Base-by-base conservation (phyloP, 495 filamentous ascomycete species). In the Mytilinidion resinicola region DNA sequence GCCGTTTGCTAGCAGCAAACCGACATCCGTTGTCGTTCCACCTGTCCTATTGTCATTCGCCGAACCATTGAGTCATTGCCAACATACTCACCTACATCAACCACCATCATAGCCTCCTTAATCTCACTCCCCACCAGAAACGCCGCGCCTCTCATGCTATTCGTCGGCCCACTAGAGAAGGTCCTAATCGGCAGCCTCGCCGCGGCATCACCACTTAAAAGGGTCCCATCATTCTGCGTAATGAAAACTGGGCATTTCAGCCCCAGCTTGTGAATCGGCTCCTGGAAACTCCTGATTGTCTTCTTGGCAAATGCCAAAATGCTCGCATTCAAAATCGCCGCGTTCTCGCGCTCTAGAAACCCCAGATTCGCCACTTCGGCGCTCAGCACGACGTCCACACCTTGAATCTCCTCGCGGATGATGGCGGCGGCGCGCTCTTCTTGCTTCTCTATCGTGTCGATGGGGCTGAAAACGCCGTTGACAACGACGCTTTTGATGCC, bases 381-480 rank as follows among this genome's bases (percentile, higher is more conserved):
- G 4, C 76, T 79, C 11, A 68, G 59, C 1, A 76, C 76, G 10
- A 81, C 71, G 62, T 82, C 75, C 21, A 67, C 72, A 0, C 67
- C 74, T 4, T 76, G 74, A 1, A 81, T 64, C 54, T 78, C 76
- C 6, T 66, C 53, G 35, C 66, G 56, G 9, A 80, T 56, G 30
- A 81, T 75, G 9, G 68, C 71, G 0, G 72, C 71, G 0, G 74
- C 78, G 9, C 73, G 65, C 59, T 76, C 70, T 61, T 82, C 80
- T 64, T 82, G 79, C 35, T 61, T 61, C 54, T 76, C 72, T 14
- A 72, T 42, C 1, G 71, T 74, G 60, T 84, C 79, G 38, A 84
- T 79, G 0, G 81, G 82, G 9, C 77, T 76, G 63, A 82, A 85
- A 54, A 83, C 73, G 4, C 81, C 82, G 21, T 76, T 78, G 14